Conservation (phyloP, 1,284 basidiomycete genomes). For the Irpex sp. region DNA sequence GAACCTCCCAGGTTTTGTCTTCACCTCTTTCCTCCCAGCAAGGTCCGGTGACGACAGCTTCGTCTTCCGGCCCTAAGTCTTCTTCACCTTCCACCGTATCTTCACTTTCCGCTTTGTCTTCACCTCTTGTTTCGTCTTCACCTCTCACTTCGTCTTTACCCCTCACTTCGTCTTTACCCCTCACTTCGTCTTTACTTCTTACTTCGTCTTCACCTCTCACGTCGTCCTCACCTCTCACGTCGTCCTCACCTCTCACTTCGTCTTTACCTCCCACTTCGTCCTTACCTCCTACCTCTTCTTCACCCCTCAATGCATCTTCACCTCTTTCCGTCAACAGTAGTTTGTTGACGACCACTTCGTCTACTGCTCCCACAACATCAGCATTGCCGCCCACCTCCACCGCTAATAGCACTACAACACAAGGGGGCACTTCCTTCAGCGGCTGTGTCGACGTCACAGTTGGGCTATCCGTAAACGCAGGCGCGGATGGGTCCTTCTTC, state of each 20-base stretch:
- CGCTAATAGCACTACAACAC: background rate
- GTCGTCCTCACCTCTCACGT: background rate
- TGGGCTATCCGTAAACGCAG: slow-evolving; percentile 20
- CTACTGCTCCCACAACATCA: background rate
- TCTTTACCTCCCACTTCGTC: background rate
- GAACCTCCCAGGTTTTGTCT: no score
- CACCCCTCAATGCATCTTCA: background rate
- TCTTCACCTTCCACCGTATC: no score
- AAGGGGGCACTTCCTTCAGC: slow-evolving; percentile 3
- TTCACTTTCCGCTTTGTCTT: no score
- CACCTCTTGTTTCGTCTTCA: background rate
- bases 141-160: background rate
- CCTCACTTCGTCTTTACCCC: background rate
- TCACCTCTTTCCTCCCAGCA: no score
- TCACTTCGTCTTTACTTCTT: no score
- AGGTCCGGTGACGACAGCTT: no score
- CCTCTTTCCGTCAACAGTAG: background rate
- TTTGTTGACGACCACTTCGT: background rate
- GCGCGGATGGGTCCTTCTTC: slow-evolving; percentile 24
- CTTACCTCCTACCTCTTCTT: no score
- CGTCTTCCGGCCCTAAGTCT: no score
- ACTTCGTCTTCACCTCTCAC: no score
- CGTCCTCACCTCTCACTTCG: background rate
- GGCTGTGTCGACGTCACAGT: slow-evolving; percentile 25
- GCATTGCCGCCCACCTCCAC: background rate